Conservation (phyloP, 108 stramenopile genomes). For the Chaetoceros muelleri region DNA sequence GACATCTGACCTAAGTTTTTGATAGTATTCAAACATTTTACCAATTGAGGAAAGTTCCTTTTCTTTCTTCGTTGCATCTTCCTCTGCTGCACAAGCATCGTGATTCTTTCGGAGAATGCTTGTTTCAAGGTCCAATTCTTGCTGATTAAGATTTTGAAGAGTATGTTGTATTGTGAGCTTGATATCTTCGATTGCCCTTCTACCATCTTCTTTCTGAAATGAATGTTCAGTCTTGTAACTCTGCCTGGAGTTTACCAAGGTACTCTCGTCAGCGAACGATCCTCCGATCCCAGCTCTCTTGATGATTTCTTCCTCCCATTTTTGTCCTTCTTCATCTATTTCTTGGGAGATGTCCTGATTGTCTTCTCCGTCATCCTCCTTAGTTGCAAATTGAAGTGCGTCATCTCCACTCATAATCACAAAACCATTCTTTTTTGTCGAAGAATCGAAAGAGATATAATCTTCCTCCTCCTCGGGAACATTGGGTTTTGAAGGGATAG, state of each 20-base stretch:
- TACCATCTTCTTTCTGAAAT: neutral
- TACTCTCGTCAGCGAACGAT: neutral
- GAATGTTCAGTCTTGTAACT: too few species aligned
- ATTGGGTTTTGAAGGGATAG: neutral
- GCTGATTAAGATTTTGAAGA: constrained; percentile 20
- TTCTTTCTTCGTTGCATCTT: constrained; percentile 10
- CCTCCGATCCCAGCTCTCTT: constrained; percentile 49
- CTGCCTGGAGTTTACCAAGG: constrained; percentile 1
- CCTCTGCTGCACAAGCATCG: constrained; percentile 15
- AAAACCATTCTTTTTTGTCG: neutral
- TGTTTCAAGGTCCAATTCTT: constrained; percentile 29
- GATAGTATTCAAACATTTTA: constrained; percentile 58
- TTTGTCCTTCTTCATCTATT: constrained; percentile 8
- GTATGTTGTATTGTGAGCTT: constrained; percentile 26
- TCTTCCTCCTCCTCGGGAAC: constrained; percentile 2
- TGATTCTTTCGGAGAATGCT: constrained; percentile 15
- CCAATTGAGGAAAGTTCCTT: constrained; percentile 25
- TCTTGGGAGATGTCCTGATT: constrained; percentile 1
- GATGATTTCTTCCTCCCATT: constrained; percentile 59
- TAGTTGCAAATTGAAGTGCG: neutral
- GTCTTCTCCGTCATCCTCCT: neutral
- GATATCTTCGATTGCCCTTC: constrained; percentile 16
- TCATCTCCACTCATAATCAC: neutral
- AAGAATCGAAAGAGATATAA: neutral
- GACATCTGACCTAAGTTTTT: constrained; percentile 38